Evolutionary conservation across 2,329 filamentous ascomycete genomes (phyloP), one percentile per base, ranked within the genome.

Genomic region (Diaporthe amygdali): DNA sequence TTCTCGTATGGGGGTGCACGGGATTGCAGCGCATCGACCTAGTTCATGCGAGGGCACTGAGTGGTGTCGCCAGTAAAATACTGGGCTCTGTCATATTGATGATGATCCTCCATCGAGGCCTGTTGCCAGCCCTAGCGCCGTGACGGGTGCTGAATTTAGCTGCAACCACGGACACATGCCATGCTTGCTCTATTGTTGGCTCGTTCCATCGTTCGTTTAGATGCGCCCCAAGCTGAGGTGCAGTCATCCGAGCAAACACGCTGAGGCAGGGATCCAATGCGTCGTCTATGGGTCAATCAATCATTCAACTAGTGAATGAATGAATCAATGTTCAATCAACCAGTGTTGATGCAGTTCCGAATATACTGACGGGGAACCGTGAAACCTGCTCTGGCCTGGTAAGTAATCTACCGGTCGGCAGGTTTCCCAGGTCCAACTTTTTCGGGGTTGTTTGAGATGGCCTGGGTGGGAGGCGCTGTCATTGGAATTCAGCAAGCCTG

Each of bases 111-210:
- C 25, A 41, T 44, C 27, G 37, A 32, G 17, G 32, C 44, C 47
- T 34, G 59, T 49, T 64, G 59, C 41, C 59, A 49, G 44, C 30
- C 59, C 44, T 64, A 49, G 59, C 59, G 59, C n/a, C 59, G 59
- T 15, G n/a, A 49, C 59, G 41, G 59, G 59, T 64, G 49, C 12
- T 34, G 49, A 64, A 37, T 49, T 64, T 49, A 64, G 59, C 59
- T 64, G 59, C 59, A 30, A 64, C 41, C 30, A 25, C 44, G 44
- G 44, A 37, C 59, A 5, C 39, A 30, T 46, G 25, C 27, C 44
- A 27, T 41, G 54, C 34, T 64, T 64, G 20, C 17, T 25, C n/a
- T 41, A 34, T 20, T 49, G 39, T 46, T 17, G n/a, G n/a, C n/a
- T n/a, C n/a, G 30, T 12, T 20, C 30, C 4, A 20, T 49, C 27